Evolutionary conservation across 2,329 filamentous ascomycete species (phyloP).

Genomic region (Xylaria sp.): DNA sequence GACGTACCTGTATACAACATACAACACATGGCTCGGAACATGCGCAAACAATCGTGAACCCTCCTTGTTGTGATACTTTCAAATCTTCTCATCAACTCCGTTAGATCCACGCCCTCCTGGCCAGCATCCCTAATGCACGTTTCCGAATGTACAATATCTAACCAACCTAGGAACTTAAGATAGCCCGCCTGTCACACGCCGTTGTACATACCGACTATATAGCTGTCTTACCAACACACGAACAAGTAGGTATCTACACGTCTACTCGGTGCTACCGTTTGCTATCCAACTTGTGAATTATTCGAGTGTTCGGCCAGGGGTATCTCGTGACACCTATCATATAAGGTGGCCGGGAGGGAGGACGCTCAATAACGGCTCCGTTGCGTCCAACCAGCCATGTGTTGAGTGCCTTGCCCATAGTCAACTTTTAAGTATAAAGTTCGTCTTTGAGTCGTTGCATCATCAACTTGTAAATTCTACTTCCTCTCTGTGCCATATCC

Average conservation of each 20-base stretch:
- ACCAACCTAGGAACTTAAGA: background rate
- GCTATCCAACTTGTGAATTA: background rate
- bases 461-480: background rate
- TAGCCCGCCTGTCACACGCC: background rate
- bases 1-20: background rate
- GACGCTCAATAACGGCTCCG: background rate
- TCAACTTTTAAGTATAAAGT: slow-evolving; percentile 8
- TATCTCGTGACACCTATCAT: slow-evolving; percentile 5
- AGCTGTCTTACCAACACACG: slow-evolving; percentile 7
- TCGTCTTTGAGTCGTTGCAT: background rate
- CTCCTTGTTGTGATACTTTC: background rate
- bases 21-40: background rate
- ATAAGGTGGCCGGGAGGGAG: background rate
- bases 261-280: slow-evolving; percentile 2
- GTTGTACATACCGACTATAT: slow-evolving; percentile 17
- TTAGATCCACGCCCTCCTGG: background rate
- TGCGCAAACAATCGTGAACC: background rate
- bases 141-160: slow-evolving; percentile 1
- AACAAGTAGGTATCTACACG: slow-evolving; percentile 13
- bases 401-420: background rate
- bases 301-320: background rate
- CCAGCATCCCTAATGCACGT: slow-evolving; percentile 7
- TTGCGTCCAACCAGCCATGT: slow-evolving; percentile 14
- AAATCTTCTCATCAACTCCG: background rate
- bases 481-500: background rate